Base-by-base conservation (phyloP, 2,329 filamentous ascomycete genomes). In the Trichoderma sp. region DNA sequence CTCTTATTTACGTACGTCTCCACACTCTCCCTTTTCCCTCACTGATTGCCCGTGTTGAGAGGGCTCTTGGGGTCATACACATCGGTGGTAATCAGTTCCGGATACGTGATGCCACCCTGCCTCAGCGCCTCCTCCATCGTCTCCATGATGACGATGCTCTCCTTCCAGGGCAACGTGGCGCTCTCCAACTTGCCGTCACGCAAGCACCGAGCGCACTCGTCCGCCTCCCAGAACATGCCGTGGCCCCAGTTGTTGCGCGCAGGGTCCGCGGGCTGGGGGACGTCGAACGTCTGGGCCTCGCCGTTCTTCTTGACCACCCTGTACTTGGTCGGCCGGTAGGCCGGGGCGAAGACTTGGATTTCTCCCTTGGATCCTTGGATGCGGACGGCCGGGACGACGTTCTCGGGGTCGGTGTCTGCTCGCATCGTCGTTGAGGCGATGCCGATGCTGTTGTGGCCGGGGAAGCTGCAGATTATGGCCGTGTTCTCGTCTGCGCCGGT, bases 201-300 rank as follows among this genome's bases (percentile, higher is more conserved):
- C 71, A 97, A 79, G 75, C 92, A 93, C 60, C 90, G 86, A 32
- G 91, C 93, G 74, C 89, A 91, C 84, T 94, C 93, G 79, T 95
- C 93, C 1, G 93, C 93, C 80, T 95, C 92, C 91, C 91, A 95
- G 83, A 93, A 96, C 93, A 97, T 96, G 64, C 93, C 94, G 74
- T 93, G 91, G 12, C 93, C 93, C 82, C 83, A 86, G 74, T 78
- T 75, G 30, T 82, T 78, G 36, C 84, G 82, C 74, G 82, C 83
- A 28, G 81, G 76, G 76, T 89, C 87, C 70, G 79, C 78, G 53
- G 88, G 87, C 57, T 88, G 85, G 14, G 86, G 85, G 77, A 84
- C 87, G 75, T 87, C 83, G 65, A 89, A 83, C 14, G 85, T 80
- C 76, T 88, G 86, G 32, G 84, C 79, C 56, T 84, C 82, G 64